These are phyloP conservation scores for Pyrenochaeta sp. DNA, from an alignment of 2,329 filamentous ascomycete species.

Conservation along the genomic window DNA sequence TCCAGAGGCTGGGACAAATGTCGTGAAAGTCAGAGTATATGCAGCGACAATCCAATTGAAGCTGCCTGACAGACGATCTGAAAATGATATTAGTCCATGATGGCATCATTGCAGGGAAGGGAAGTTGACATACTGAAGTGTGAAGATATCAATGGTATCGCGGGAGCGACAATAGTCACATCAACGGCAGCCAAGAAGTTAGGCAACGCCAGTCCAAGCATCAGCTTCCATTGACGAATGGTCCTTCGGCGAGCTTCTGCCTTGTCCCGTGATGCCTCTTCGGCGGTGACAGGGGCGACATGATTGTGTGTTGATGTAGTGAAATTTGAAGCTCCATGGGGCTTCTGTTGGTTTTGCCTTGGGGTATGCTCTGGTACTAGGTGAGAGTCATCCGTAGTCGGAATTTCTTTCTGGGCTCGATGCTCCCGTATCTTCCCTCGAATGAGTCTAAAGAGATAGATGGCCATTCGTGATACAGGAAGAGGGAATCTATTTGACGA, in stretches of 20 bases:
- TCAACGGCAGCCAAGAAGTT: conserved; percentile 71
- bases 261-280: conserved; percentile 20
- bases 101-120: neutral
- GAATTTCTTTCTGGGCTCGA: conserved; percentile 27
- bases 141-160: conserved; percentile 68
- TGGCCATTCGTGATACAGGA: conserved; percentile 26
- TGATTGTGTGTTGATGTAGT: conserved; percentile 7
- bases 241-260: conserved; percentile 24
- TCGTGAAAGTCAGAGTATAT: conserved; percentile 72
- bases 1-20: conserved; percentile 72
- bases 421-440: conserved; percentile 31
- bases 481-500: neutral
- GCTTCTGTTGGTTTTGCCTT: conserved; percentile 5
- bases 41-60: conserved; percentile 71
- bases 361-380: conserved; percentile 26
- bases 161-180: conserved; percentile 69
- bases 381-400: conserved; percentile 35
- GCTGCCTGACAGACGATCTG: conserved; percentile 63
- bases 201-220: conserved; percentile 66
- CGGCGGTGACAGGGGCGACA: conserved; percentile 18
- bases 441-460: conserved; percentile 37
- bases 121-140: conserved; percentile 64
- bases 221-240: conserved; percentile 67
- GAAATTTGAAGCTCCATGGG: neutral
- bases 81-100: conserved; percentile 9